A percentile compares a stretch with the other conserved stretches of the same genome.
Conservation (phyloP, 495 filamentous ascomycete genomes). For the Penicillium atrosanguineum region DNA sequence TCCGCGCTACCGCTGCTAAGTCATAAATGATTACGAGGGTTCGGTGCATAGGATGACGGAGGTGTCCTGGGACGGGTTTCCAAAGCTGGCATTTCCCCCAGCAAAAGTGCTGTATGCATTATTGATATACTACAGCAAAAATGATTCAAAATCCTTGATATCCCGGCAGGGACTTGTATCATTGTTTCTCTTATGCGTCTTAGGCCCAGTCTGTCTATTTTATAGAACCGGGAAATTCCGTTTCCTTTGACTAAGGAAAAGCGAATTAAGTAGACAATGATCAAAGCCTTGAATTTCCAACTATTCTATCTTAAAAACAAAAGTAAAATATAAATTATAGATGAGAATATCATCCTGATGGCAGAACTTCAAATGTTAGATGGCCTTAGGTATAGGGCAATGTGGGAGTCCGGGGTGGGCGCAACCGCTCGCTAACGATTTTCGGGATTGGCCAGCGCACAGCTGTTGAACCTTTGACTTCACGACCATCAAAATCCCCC, state of each 20-base stretch:
- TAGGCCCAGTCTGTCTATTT: conserved; percentile 24
- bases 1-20: conserved; percentile 56
- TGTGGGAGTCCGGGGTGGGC: conserved; percentile 37
- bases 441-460: conserved; percentile 46
- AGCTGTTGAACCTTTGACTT: conserved; percentile 42
- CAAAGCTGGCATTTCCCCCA: conserved; percentile 43
- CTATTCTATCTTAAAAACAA: not conserved
- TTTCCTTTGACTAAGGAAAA: conserved; percentile 12
- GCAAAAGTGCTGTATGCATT: conserved; percentile 50
- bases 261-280: conserved; percentile 10
- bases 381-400: conserved; percentile 13
- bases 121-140: conserved; percentile 47
- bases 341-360: too few relatives aligned
- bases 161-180: conserved; percentile 39
- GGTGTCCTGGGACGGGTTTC: conserved; percentile 48
- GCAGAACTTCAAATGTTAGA: not conserved
- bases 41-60: conserved; percentile 49
- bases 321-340: not conserved
- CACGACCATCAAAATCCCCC: conserved; percentile 40
- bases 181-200: conserved; percentile 18
- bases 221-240: conserved; percentile 17
- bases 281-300: not conserved
- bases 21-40: conserved; percentile 50
- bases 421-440: conserved; percentile 50
- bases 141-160: conserved; percentile 52